Base-by-base conservation (phyloP, 164 flowering plant genomes). In the Vitis cinerea region DNA sequence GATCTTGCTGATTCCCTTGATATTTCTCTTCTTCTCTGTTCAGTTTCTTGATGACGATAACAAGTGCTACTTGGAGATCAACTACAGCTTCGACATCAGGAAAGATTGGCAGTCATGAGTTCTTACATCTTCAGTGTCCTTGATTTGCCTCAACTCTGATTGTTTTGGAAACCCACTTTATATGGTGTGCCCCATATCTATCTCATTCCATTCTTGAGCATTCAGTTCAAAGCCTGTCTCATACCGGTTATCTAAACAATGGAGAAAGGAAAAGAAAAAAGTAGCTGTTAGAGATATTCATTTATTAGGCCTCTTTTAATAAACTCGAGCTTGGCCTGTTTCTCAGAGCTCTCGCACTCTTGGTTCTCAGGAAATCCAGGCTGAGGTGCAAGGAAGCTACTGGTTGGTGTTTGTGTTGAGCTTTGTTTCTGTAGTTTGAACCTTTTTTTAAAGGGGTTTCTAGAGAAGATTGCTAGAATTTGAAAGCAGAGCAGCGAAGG, bases 1-100 rank as follows among this genome's bases (percentile, higher is more conserved):
- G 7, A 37, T 65, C 30, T 52, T 8, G n/a, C 11, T 52, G 17
- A 9, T 14, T 53, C 47, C 3, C 3, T 59, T 64, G 13, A 3
- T 12, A n/a, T 12, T 63, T 65, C 16, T 54, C 29, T 60, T 63
- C 54, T 16, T 48, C 4, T 71, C 13, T 53, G 19, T 77, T 23
- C 85, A 87, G 90, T 85, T 87, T 73, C 60, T 79, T 44, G 90
- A 87, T 44, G 90, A 87, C 52, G 90, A 87, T 73, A 83, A 78
- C 69, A 83, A 76, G 67, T 85, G 86, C 85, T 83, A 85, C 83
- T 72, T 87, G 83, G 88, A 83, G 87, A 84, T 87, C 76, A 83
- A 85, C 74, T 87, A 87, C 77, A 80, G 83, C 6, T 87, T 87
- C 51, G 90, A 87, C 27, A 87, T 87, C 71, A 77, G 81, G 66